phyloP scores from a whole-genome alignment of 805 yeast genomes.

The Cyberlindnera amylophila region DNA sequence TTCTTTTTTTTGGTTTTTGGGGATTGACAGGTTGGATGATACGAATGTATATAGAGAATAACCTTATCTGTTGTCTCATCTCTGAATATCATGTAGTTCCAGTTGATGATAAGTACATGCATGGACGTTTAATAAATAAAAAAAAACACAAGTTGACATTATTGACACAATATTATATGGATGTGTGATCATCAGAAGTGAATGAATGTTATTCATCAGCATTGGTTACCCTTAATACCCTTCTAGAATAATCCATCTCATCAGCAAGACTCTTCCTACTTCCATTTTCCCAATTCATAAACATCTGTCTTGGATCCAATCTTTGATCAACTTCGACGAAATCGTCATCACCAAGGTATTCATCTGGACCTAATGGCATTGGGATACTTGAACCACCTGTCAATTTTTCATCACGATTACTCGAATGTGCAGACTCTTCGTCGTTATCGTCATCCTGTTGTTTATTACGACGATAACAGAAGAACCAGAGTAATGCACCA shows the following conservation, averaged over 20 bases:
- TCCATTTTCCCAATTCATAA: slow-evolving; percentile 44
- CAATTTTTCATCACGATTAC: slow-evolving; percentile 16
- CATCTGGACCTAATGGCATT: slow-evolving; percentile 7
- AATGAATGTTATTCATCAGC: slow-evolving; percentile 4
- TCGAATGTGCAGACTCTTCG: slow-evolving; percentile 9
- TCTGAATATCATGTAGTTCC: no score
- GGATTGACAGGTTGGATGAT: no score
- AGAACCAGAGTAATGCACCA: slow-evolving; percentile 40
- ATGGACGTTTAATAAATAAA: not conserved
- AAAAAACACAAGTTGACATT: not conserved
- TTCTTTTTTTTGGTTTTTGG: no score
- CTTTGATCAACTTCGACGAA: slow-evolving; percentile 51
- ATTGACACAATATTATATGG: no score
- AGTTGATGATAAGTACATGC: no score
- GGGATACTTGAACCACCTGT: not conserved
- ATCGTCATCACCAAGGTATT: slow-evolving; percentile 12
- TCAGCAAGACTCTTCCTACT: slow-evolving; percentile 48
- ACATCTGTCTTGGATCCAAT: slow-evolving; percentile 53
- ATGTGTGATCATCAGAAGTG: not conserved
- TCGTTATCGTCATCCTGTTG: slow-evolving; percentile 18
- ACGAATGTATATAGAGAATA: no score
- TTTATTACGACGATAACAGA: slow-evolving; percentile 29
- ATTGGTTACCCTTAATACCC: slow-evolving; percentile 54
- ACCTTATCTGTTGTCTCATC: no score
- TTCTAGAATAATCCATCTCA: slow-evolving; percentile 53